phyloP scores from a whole-genome alignment of 768 basidiomycete species.

The Boletus reticulatus region DNA sequence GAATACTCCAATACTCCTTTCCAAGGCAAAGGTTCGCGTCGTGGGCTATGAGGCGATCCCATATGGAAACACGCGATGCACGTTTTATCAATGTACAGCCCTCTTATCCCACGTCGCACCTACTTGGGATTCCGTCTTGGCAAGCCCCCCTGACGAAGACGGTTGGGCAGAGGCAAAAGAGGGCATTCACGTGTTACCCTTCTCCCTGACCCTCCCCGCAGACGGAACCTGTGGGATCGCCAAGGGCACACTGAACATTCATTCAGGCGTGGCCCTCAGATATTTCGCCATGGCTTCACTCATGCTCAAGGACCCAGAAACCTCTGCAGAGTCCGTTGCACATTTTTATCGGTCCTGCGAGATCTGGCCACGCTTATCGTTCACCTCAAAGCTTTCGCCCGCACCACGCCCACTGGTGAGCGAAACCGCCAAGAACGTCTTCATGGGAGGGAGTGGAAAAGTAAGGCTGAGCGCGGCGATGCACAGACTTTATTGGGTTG shows the following conservation, averaged over 20 bases:
- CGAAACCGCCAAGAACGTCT: slow-evolving; percentile 50
- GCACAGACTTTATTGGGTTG: slow-evolving; percentile 74
- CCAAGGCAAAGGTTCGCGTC: slow-evolving; percentile 74
- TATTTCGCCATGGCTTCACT: slow-evolving; percentile 83
- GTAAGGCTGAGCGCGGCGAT: slow-evolving; percentile 65
- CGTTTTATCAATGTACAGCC: slow-evolving; percentile 77
- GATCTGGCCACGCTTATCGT: slow-evolving; percentile 74
- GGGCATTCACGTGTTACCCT: slow-evolving; percentile 70
- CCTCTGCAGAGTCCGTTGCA: slow-evolving; percentile 67
- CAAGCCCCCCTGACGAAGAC: slow-evolving; percentile 49
- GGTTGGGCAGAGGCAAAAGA: slow-evolving; percentile 62
- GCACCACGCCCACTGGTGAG: slow-evolving; percentile 58
- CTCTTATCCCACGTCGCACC: slow-evolving; percentile 50
- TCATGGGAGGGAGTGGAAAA: slow-evolving; percentile 63
- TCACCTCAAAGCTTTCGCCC: slow-evolving; percentile 56
- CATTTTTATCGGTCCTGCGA: slow-evolving; percentile 87
- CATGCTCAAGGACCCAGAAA: slow-evolving; percentile 66
- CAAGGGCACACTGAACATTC: slow-evolving; percentile 56
- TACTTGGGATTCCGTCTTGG: slow-evolving; percentile 41
- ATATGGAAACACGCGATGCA: slow-evolving; percentile 57
- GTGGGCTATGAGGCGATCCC: slow-evolving; percentile 81
- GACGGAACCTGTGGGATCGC: slow-evolving; percentile 49
- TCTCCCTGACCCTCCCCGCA: slow-evolving; percentile 64
- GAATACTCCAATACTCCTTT: slow-evolving; percentile 53
- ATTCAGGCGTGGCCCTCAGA: slow-evolving; percentile 60